A percentile compares a stretch with the other conserved stretches of the same genome.
phyloP scores from a whole-genome alignment of 176 grass and related monocot genomes.

The Puccinellia tenuiflora region DNA sequence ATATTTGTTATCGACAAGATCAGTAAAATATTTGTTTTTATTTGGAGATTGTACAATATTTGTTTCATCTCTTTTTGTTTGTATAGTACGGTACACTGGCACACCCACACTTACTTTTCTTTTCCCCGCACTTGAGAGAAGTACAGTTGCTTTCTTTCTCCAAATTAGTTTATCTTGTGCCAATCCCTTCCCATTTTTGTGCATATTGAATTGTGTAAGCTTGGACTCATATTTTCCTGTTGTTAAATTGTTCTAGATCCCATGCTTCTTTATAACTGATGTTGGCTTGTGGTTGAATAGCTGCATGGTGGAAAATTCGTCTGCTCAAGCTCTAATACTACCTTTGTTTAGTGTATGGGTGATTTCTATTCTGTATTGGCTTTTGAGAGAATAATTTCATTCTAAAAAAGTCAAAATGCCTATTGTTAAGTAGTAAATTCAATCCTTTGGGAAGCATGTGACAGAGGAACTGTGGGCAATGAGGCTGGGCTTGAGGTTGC shows the following conservation, averaged over 20 bases:
- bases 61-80: too few species aligned
- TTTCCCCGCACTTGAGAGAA: too few species aligned
- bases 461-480: slow-evolving; percentile 98
- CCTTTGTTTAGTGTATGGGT: slow-evolving; percentile 4
- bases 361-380: slow-evolving; percentile 14
- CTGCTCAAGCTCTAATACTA: background rate
- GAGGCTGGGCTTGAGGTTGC: slow-evolving; percentile 87
- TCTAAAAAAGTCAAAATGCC: slow-evolving; percentile 18
- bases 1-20: too few species aligned
- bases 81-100: too few species aligned
- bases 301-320: background rate
- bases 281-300: background rate
- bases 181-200: background rate
- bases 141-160: too few species aligned
- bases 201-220: background rate
- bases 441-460: slow-evolving; percentile 55
- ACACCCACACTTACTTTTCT: too few species aligned
- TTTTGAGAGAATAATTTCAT: slow-evolving; percentile 1
- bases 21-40: too few species aligned
- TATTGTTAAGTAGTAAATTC: slow-evolving; percentile 39
- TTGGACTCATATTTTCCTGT: background rate
- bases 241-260: background rate
- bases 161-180: too few species aligned
- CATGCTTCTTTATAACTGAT: background rate
- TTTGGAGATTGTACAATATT: too few species aligned